phyloP scores from a whole-genome alignment of 225 moss, liverwort and hornwort species.

The Pseudisothecium myosuroides region DNA sequence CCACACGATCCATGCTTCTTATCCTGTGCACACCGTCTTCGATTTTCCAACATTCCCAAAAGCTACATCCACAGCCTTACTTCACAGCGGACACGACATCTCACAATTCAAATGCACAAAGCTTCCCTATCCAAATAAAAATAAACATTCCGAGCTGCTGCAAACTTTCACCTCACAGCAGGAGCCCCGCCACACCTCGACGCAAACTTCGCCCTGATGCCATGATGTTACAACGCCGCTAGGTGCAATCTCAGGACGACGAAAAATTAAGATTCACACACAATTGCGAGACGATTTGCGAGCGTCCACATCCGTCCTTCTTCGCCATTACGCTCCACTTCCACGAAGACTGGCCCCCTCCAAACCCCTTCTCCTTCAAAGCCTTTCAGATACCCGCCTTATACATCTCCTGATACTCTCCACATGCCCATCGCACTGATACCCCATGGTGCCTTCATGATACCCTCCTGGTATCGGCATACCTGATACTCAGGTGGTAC shows the following conservation, averaged over 20 bases:
- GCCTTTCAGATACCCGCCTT: background rate
- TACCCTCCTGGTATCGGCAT: background rate
- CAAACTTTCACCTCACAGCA: background rate
- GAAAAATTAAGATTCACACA: background rate
- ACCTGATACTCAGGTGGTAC: background rate
- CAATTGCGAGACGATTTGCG: background rate
- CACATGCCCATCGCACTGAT: background rate
- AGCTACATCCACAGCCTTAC: background rate
- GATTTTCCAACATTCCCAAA: background rate
- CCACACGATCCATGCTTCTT: background rate
- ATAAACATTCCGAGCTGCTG: background rate
- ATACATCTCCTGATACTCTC: background rate
- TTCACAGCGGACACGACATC: background rate
- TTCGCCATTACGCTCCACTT: background rate
- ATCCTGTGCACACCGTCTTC: background rate
- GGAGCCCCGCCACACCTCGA: background rate
- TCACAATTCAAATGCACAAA: background rate
- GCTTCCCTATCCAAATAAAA: background rate
- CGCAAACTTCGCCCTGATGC: background rate
- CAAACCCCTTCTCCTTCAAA: background rate
- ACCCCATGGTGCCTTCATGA: too few species aligned
- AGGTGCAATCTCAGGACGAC: background rate
- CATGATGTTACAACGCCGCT: background rate
- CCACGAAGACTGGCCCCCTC: background rate
- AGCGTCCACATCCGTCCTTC: background rate